A percentile compares a stretch with the other conserved stretches of the same genome.
These are phyloP conservation scores for Epichloe festucae DNA, from an alignment of 2,329 filamentous ascomycete species.

Conservation along the genomic window DNA sequence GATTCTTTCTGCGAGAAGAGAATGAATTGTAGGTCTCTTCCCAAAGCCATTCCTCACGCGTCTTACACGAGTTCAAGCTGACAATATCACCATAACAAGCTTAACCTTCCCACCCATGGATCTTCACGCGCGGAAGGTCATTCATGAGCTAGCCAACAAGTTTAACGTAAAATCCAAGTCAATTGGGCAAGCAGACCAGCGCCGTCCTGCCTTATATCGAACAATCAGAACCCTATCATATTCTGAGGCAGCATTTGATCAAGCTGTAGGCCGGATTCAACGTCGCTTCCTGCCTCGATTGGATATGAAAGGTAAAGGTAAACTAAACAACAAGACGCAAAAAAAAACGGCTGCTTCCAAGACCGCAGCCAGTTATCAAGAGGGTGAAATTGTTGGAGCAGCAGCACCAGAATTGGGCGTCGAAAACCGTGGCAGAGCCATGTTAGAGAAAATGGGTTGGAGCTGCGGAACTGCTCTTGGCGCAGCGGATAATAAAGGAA, in stretches of 20 bases:
- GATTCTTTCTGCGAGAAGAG: slow-evolving; percentile 51
- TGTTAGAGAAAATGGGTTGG: slow-evolving; percentile 98
- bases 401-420: slow-evolving; percentile 70
- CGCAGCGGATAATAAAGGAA: slow-evolving; percentile 71
- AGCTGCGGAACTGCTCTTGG: slow-evolving; percentile 74
- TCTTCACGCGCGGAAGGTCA: slow-evolving; percentile 57
- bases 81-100: background rate
- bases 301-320: slow-evolving; percentile 26
- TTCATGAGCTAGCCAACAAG: slow-evolving; percentile 66
- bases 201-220: slow-evolving; percentile 68
- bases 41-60: background rate
- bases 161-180: slow-evolving; percentile 79
- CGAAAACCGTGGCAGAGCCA: slow-evolving; percentile 70
- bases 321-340: slow-evolving; percentile 19
- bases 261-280: slow-evolving; percentile 30
- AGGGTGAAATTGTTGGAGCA: slow-evolving; percentile 81
- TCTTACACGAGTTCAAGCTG: background rate
- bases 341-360: slow-evolving; percentile 8
- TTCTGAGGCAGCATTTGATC: slow-evolving; percentile 41
- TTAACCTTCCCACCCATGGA: slow-evolving; percentile 75
- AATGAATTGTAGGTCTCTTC: slow-evolving; percentile 43
- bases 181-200: slow-evolving; percentile 55
- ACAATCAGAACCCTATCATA: slow-evolving; percentile 53
- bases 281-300: slow-evolving; percentile 44
- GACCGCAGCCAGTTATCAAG: slow-evolving; percentile 42